Evolutionary conservation across 768 basidiomycete species (phyloP).

Genomic region (Chalciporus piperatus): DNA sequence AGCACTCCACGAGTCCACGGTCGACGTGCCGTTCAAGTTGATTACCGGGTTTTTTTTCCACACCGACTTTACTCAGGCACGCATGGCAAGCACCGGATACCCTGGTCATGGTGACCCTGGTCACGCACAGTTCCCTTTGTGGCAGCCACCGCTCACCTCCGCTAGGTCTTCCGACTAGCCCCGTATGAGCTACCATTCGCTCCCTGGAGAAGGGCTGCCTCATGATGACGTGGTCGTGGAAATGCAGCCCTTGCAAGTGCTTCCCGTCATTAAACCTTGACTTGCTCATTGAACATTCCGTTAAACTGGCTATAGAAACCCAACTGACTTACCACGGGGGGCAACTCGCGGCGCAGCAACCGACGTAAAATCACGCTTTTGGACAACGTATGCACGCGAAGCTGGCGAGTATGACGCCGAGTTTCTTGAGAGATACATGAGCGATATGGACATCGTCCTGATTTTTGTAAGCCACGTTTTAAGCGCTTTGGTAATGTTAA

Average conservation of each 20-base stretch:
- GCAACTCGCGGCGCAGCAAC: not conserved
- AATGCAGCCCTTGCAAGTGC: not conserved
- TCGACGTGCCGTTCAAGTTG: not conserved
- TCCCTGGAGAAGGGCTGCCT: not conserved
- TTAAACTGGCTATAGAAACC: not conserved
- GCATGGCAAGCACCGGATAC: not conserved
- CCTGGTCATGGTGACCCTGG: not conserved
- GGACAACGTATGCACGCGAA: not conserved
- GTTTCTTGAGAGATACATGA: conserved; percentile 10
- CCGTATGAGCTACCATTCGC: not conserved
- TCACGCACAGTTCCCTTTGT: conserved; percentile 1
- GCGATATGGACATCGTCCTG: conserved; percentile 10
- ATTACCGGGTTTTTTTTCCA: not conserved
- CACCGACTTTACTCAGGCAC: not conserved
- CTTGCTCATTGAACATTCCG: not conserved
- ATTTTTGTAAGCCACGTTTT: conserved; percentile 1
- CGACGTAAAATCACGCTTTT: conserved; percentile 6
- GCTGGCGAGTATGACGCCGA: conserved; percentile 3
- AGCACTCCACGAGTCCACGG: not conserved
- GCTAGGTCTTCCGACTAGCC: not conserved
- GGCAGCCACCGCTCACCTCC: not conserved
- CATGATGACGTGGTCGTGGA: conserved; percentile 1
- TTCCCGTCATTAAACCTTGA: not conserved
- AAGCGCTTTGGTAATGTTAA: not conserved
- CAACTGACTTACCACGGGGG: not conserved